A percentile compares a stretch with the other conserved stretches of the same genome.
Conservation (phyloP, 2,329 filamentous ascomycete genomes). For the Bipolaris zeicola region DNA sequence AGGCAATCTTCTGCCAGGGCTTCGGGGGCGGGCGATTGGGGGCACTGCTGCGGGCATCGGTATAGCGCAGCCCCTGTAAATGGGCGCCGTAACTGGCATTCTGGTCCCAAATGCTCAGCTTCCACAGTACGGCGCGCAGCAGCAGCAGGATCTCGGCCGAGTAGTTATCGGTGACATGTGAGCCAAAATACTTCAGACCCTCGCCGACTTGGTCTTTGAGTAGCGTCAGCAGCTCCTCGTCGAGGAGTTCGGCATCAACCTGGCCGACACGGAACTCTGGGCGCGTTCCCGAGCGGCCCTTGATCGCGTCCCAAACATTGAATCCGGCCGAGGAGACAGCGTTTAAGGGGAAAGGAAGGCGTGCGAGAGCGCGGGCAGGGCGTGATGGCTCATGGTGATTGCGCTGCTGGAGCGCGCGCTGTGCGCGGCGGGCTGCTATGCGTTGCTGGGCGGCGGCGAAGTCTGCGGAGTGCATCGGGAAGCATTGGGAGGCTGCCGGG, state of each 20-base stretch:
- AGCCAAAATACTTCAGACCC: slow-evolving; percentile 82
- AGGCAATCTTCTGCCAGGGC: slow-evolving; percentile 80
- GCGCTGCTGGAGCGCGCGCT: slow-evolving; percentile 70
- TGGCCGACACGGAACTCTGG: slow-evolving; percentile 94
- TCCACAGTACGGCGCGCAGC: slow-evolving; percentile 83
- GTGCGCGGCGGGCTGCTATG: slow-evolving; percentile 78
- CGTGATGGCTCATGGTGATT: slow-evolving; percentile 50
- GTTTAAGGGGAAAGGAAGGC: slow-evolving; percentile 63
- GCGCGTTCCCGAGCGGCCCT: slow-evolving; percentile 75
- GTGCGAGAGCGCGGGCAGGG: slow-evolving; percentile 51
- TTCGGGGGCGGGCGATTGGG: slow-evolving; percentile 68
- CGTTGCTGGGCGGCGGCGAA: slow-evolving; percentile 91
- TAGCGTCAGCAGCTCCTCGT: slow-evolving; percentile 88
- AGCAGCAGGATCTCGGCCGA: slow-evolving; percentile 80
- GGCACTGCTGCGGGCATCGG: slow-evolving; percentile 71
- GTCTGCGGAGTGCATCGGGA: slow-evolving; percentile 59
- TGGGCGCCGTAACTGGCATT: slow-evolving; percentile 93
- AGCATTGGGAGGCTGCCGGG: slow-evolving; percentile 20
- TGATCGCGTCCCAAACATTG: slow-evolving; percentile 71
- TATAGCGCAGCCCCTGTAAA: slow-evolving; percentile 88
- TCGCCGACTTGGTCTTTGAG: slow-evolving; percentile 86
- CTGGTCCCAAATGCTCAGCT: slow-evolving; percentile 95
- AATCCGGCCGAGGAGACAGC: slow-evolving; percentile 57
- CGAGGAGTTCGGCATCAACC: slow-evolving; percentile 91
- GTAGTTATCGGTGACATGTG: slow-evolving; percentile 83